Conservation (phyloP, 805 yeast genomes). For the Candida nonsorbophila region DNA sequence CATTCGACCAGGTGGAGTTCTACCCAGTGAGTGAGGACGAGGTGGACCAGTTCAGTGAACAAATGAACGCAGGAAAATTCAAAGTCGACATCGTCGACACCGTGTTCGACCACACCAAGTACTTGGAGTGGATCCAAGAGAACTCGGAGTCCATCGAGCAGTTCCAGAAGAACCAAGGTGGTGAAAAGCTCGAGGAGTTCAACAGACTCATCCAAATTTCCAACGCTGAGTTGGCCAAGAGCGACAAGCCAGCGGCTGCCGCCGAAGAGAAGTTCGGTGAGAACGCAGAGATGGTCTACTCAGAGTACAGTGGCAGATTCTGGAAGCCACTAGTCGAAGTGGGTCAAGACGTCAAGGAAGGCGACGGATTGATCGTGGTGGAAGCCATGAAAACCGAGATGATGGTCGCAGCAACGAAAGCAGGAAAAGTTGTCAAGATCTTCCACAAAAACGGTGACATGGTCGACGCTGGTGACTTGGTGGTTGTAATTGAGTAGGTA, state of each 20-base stretch:
- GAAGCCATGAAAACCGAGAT: slow-evolving; percentile 99
- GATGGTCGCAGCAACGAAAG: slow-evolving; percentile 69
- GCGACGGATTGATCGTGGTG: slow-evolving; percentile 80
- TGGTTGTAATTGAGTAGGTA: slow-evolving; percentile 62
- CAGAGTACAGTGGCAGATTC: slow-evolving; percentile 95
- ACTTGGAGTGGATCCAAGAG: slow-evolving; percentile 70
- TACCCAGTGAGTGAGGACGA: slow-evolving; percentile 87
- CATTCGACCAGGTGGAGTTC: slow-evolving; percentile 92
- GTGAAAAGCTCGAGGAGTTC: slow-evolving; percentile 82
- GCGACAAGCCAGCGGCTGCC: slow-evolving; percentile 39
- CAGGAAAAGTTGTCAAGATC: slow-evolving; percentile 69
- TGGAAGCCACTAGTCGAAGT: slow-evolving; percentile 86
- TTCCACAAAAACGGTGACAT: slow-evolving; percentile 86
- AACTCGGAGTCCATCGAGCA: slow-evolving; percentile 68
- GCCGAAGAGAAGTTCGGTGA: slow-evolving; percentile 64
- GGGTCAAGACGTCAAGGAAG: slow-evolving; percentile 69
- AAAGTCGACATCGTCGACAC: slow-evolving; percentile 68
- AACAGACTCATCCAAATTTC: slow-evolving; percentile 76
- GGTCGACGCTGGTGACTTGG: slow-evolving; percentile 95
- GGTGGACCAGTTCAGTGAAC: slow-evolving; percentile 63
- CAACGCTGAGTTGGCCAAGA: slow-evolving; percentile 62
- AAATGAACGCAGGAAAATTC: slow-evolving; percentile 77
- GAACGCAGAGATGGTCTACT: slow-evolving; percentile 77
- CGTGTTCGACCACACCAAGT: slow-evolving; percentile 77
- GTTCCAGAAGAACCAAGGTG: slow-evolving; percentile 63